Evolutionary conservation across 176 grass and related monocot species (phyloP).

Genomic region (Puya raimondii): DNA sequence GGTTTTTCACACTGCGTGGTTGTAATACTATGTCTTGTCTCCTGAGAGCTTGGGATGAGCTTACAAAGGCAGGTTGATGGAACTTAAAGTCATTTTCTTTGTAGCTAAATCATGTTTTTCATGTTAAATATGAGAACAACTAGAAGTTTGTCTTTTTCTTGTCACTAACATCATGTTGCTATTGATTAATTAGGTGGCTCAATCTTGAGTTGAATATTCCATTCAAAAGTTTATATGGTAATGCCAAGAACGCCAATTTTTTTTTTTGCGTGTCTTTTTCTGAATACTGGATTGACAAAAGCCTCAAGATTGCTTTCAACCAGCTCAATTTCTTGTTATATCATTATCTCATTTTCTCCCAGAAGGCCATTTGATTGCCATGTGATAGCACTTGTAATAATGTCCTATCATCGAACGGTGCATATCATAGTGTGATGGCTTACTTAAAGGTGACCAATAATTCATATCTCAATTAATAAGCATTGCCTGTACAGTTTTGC

Average conservation of each 20-base stretch:
- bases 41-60: neutral
- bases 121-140: neutral
- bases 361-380: neutral
- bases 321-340: neutral
- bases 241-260: neutral
- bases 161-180: neutral
- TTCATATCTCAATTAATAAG: neutral
- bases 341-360: neutral
- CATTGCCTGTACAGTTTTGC: neutral
- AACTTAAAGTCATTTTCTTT: neutral
- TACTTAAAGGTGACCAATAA: neutral
- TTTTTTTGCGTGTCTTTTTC: no score
- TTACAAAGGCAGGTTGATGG: neutral
- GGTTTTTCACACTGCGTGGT: no score
- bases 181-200: neutral
- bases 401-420: neutral
- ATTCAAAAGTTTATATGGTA: neutral
- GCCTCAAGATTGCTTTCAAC: neutral
- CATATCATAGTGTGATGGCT: neutral
- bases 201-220: neutral
- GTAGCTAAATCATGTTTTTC: neutral
- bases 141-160: neutral
- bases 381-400: neutral
- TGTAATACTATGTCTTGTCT: neutral
- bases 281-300: no score